Evolutionary conservation across 441 rosid species (phyloP).

Genomic region (Geranium incanum): DNA sequence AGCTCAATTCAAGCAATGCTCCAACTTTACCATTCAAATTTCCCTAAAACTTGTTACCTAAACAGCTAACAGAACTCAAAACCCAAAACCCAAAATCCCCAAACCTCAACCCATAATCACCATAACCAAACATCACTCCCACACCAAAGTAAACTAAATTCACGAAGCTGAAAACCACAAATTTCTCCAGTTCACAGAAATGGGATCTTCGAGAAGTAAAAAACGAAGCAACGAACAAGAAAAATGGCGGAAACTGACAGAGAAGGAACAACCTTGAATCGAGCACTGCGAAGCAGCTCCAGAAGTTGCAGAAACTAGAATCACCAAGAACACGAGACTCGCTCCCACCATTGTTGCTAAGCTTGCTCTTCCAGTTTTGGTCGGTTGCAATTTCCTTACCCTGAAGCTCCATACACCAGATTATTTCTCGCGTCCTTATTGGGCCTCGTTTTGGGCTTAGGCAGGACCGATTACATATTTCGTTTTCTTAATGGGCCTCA

Average conservation of each 20-base stretch:
- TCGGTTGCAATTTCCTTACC: too few relatives aligned
- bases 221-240: not conserved
- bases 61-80: too few relatives aligned
- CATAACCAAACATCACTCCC: not conserved
- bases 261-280: not conserved
- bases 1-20: not conserved
- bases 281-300: slow-evolving; percentile 5
- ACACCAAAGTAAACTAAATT: too few relatives aligned
- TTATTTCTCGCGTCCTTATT: too few relatives aligned
- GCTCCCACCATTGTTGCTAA: not conserved
- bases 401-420: too few relatives aligned
- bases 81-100: too few relatives aligned
- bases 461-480: not conserved
- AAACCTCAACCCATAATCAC: not conserved
- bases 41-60: not conserved
- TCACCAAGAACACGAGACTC: not conserved
- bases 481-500: too few relatives aligned
- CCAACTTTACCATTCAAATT: not conserved
- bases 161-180: not conserved
- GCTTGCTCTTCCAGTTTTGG: not conserved
- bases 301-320: slow-evolving; percentile 3
- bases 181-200: not conserved
- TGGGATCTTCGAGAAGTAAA: not conserved
- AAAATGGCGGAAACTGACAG: not conserved
- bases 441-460: too few relatives aligned